Evolutionary conservation across 2,329 filamentous ascomycete genomes (phyloP), one percentile per base, ranked within the genome.

Genomic region (Trichoderma citrinoviride): DNA sequence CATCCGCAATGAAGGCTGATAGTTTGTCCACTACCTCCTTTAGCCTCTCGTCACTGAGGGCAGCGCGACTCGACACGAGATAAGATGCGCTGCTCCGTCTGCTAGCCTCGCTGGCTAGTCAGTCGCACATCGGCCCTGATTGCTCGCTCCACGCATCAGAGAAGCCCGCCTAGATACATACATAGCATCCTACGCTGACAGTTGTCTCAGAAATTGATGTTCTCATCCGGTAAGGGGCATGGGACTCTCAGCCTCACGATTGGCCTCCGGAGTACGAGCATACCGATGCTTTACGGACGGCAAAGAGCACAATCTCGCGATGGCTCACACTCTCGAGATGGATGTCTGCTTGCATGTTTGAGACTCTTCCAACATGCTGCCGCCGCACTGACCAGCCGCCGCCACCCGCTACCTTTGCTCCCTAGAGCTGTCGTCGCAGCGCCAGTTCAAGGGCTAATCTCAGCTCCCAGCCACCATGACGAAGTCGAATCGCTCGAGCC

Each of bases 131-230:
- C 21, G 44, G 56, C 46, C 57, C 23, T 33, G 19, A 52, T 33
- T 61, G 33, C 47, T 23, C 43, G 44, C 58, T 61, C 58, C 58
- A 61, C 58, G 58, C 49, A 27, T 7, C 58, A 62, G 33, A 49
- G 49, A 54, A 46, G 37, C 53, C 29, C 17, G 40, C n/a, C n/a
- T n/a, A n/a, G n/a, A n/a, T n/a, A n/a, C n/a, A n/a, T n/a, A 40
- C 19, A 54, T 54, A 46, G 19, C 17, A 8, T 27, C 25, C 4
- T 29, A 25, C 37, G 58, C 49, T 44, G 2, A 54, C 58, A 53
- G 58, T 52, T 50, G 47, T 52, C 57, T 52, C 57, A 52, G n/a
- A n/a, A n/a, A n/a, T n/a, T 43, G 23, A 29, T 53, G 23, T 33
- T 61, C 41, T 50, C 46, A 0, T 50, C 29, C 21, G 21, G 14